Evolutionary conservation across 2,329 filamentous ascomycete species (phyloP).

Genomic region (Aspergillus glaucus): DNA sequence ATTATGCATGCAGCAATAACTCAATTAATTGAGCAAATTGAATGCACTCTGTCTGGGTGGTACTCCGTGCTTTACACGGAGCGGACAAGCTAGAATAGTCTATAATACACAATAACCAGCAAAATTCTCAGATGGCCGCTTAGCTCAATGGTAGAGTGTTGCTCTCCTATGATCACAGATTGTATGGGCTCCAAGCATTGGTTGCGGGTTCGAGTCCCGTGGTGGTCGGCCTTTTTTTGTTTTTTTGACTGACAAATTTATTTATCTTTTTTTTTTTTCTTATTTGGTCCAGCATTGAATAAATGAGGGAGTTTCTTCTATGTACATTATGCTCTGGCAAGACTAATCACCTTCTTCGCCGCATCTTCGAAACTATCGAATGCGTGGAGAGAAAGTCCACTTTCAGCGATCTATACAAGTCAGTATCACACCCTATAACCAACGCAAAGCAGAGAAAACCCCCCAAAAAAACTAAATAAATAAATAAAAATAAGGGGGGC

Average conservation of each 20-base stretch:
- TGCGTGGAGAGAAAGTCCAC: slow-evolving; percentile 60
- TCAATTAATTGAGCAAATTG: no score
- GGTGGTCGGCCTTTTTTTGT: slow-evolving; percentile 1
- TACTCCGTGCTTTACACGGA: no score
- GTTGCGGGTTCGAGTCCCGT: slow-evolving; percentile 2
- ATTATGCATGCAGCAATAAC: no score
- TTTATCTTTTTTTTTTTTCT: not conserved
- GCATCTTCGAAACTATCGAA: slow-evolving; percentile 73
- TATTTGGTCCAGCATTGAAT: not conserved
- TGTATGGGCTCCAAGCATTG: slow-evolving; percentile 1
- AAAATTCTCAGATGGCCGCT: not conserved
- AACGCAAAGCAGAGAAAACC: no score
- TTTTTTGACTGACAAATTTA: not conserved
- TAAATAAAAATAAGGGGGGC: slow-evolving; percentile 9
- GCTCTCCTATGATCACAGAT: not conserved
- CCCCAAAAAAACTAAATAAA: no score
- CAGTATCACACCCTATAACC: slow-evolving; percentile 5
- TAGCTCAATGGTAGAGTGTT: slow-evolving; percentile 2
- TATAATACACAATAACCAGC: no score
- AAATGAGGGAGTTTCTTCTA: not conserved
- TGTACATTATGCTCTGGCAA: slow-evolving; percentile 33
- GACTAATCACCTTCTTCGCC: slow-evolving; percentile 58
- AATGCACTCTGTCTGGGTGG: no score
- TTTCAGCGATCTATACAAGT: slow-evolving; percentile 52
- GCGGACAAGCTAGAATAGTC: no score